Evolutionary conservation across 345 rosid species (phyloP), one percentile per base, ranked within the genome.

Genomic region (Pugionium cornutum): DNA sequence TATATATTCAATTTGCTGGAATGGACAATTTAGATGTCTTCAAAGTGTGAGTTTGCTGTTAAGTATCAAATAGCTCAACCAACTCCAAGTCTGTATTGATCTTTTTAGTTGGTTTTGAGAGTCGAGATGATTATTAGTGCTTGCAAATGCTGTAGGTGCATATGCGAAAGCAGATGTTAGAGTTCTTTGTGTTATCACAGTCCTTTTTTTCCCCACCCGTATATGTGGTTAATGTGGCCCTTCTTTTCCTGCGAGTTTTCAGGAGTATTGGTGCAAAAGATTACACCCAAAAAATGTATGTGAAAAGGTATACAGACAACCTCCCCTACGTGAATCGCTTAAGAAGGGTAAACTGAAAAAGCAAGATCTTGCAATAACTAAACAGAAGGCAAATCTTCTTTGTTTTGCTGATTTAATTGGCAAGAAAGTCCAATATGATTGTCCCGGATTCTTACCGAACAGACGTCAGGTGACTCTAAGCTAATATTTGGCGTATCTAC

Each of bases 211-310:
- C 18, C 39, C 26, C 11, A 25, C 30, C 33, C 25, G 2, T 42
- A 59, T 61, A 45, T 61, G 32, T 61, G 33, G 54, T 52, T 26
- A 52, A 43, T 53, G 8, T 53, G 39, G 9, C 40, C 34, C 42
- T 67, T 61, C 39, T 41, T 62, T 62, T 64, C 37, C 18, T 59
- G 30, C 75, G 83, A 43, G 63, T 54, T 70, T 79, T 53, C 84
- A 92, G 99, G 96, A 89, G 77, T 89, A 85, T 74, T 92, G 99
- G 99, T 92, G 99, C 86, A 92, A 89, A 81, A 83, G 95, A 78
- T 69, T 79, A 81, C 99, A 92, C 65, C 99, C 99, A 9, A 89
- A 92, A 79, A 74, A 83, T 68, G 99, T 92, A 4, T 89, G 99
- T 40, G 99, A 89, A 74, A 89, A 89, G 81, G 98, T 92, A 65